Evolutionary conservation across 208 protist species (phyloP), one percentile per base, ranked within the genome.

Genomic region (Trypanosoma brucei): DNA sequence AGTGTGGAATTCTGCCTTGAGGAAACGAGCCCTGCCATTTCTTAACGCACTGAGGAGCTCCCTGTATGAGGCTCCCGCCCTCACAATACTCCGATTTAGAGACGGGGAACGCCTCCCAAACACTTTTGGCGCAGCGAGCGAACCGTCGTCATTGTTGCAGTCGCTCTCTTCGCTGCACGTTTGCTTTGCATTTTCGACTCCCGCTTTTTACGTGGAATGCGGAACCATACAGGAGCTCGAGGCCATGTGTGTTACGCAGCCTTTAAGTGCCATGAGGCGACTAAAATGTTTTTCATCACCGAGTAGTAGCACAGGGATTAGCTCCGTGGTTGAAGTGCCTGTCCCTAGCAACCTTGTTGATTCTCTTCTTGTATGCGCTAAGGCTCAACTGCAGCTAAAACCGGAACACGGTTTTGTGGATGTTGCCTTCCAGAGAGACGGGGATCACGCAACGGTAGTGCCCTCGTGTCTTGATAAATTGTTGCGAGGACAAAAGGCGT

Each of bases 1-100:
- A 37, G 38, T 69, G 57, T 63, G 55, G 70, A 42, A 46, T 37
- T 57, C 51, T 34, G 2, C 49, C 2, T 54, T 71, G 31, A 38
- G 45, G 11, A 33, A 14, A 42, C 68, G 76, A 30, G 70, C 76
- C 6, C 52, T 75, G 22, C 76, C 76, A 8, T 81, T 81, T 54
- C 45, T 81, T 6, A 55, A 72, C 30, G 67, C 69, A 7, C 30
- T 77, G 13, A 45, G 44, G 4, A 50, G 37, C 14, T 81, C 76
- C 1, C 40, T 77, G 40, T 52, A 55, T 45, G 14, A 46, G 9
- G 14, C 52, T 3, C 3, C 39, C 5, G 49, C 6, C 3, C 55
- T 55, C 49, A 14, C 53, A 44, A 40, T 70, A 22, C 52, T 75
- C 55, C 66, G 69, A n/a, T 68, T 70, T 50, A 22, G 59, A 53